Evolutionary conservation across 2,329 filamentous ascomycete genomes (phyloP).

Genomic region (Diaporthe amygdali): DNA sequence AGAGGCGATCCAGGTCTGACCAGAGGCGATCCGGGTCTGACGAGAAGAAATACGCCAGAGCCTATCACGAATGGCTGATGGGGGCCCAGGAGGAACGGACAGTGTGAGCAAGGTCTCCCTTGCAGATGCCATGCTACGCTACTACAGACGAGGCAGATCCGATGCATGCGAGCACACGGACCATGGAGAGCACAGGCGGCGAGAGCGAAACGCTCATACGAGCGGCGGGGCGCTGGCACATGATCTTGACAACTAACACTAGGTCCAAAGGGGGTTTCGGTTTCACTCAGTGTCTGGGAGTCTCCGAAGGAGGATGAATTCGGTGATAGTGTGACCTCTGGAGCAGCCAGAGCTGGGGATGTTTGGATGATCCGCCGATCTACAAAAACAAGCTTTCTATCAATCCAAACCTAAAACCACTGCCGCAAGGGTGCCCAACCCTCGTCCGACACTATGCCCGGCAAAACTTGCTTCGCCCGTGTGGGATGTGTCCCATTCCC

Average conservation of each 20-base stretch:
- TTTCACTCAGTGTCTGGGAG: constrained; percentile 10
- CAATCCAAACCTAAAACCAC: constrained; percentile 8
- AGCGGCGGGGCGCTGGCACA: not conserved
- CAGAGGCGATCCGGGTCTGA: not conserved
- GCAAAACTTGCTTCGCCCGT: not conserved
- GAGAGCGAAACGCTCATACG: not conserved
- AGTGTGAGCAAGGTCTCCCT: not conserved
- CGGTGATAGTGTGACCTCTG: not conserved
- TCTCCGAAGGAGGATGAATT: not conserved
- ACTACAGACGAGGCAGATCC: not conserved
- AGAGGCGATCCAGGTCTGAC: not conserved
- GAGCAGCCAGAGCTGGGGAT: not conserved
- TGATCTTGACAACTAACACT: not conserved
- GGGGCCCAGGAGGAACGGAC: not conserved
- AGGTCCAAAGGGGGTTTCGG: not conserved
- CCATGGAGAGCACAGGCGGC: not conserved
- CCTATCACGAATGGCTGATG: not conserved
- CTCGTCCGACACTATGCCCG: not conserved
- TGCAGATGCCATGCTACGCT: not conserved
- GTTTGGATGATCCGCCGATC: constrained; percentile 11
- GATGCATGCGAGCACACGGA: constrained; percentile 1
- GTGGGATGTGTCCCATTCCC: not conserved
- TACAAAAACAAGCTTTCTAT: constrained; percentile 18
- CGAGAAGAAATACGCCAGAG: not conserved
- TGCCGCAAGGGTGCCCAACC: not conserved